A percentile compares a stretch with the other conserved stretches of the same genome.
phyloP scores from a whole-genome alignment of 495 filamentous ascomycete genomes.

The Aspergillus funiculosus region DNA sequence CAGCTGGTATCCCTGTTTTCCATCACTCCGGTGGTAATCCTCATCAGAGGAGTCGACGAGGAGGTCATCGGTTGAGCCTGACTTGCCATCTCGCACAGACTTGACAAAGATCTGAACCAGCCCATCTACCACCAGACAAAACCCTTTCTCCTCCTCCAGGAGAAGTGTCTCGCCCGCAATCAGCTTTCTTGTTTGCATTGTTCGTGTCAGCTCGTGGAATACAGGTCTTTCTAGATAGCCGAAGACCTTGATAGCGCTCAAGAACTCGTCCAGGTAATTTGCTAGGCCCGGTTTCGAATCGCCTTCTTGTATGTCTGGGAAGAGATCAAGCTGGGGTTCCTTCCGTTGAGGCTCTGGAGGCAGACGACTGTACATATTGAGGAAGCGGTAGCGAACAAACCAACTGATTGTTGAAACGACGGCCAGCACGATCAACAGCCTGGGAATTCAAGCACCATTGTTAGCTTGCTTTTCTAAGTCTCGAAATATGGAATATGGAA shows the following conservation, averaged over 20 bases:
- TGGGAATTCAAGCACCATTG: slow-evolving; percentile 26
- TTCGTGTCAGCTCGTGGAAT: slow-evolving; percentile 93
- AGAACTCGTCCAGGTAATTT: slow-evolving; percentile 94
- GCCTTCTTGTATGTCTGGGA: slow-evolving; percentile 85
- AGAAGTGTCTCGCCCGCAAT: slow-evolving; percentile 93
- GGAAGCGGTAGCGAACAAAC: slow-evolving; percentile 87
- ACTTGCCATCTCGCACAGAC: slow-evolving; percentile 58
- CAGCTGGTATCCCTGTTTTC: slow-evolving; percentile 79
- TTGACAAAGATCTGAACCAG: slow-evolving; percentile 98
- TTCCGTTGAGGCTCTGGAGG: slow-evolving; percentile 94
- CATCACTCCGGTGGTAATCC: slow-evolving; percentile 52
- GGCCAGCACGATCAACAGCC: slow-evolving; percentile 69
- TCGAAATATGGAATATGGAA: no score
- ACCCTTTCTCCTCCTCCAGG: slow-evolving; percentile 95
- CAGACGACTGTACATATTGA: slow-evolving; percentile 91
- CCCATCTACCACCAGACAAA: slow-evolving; percentile 95
- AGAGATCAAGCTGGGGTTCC: slow-evolving; percentile 89
- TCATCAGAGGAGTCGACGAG: slow-evolving; percentile 54
- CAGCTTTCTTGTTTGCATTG: slow-evolving; percentile 95
- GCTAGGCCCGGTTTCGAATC: slow-evolving; percentile 85
- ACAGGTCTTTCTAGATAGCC: slow-evolving; percentile 94
- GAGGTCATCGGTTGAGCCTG: slow-evolving; percentile 21
- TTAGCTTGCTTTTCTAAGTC: not conserved
- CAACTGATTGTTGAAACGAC: slow-evolving; percentile 79
- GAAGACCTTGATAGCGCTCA: slow-evolving; percentile 99